Evolutionary conservation across 225 moss, liverwort and hornwort species (phyloP).

Genomic region (Physcomitrium patens): DNA sequence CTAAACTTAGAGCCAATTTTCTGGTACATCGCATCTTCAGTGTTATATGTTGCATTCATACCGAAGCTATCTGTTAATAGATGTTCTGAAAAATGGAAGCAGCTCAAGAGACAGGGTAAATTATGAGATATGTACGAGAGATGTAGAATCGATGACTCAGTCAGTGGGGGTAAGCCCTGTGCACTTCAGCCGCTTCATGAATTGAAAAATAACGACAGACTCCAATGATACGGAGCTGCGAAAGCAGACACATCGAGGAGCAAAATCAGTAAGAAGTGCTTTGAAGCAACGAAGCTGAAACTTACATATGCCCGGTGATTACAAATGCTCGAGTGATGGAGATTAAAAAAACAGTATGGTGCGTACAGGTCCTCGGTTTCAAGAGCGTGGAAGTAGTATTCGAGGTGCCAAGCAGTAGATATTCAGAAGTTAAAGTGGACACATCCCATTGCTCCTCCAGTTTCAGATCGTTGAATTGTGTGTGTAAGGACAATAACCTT

Average conservation of each 20-base stretch:
- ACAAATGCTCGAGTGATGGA: not conserved
- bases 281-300: constrained; percentile 13
- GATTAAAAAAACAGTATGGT: not conserved
- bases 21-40: not conserved
- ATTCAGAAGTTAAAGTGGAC: constrained; percentile 12
- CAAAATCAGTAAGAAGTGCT: constrained; percentile 12
- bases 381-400: not conserved
- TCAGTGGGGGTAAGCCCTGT: not conserved
- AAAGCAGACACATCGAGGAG: constrained; percentile 4
- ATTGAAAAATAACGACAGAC: constrained; percentile 10
- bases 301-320: not conserved
- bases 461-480: not conserved
- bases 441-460: not conserved
- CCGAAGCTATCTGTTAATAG: not conserved
- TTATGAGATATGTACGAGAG: not conserved
- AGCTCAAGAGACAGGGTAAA: constrained; percentile 4
- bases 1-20: constrained; percentile 31
- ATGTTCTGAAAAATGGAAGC: not conserved
- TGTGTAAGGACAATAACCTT: constrained; percentile 2
- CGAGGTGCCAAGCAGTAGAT: not conserved
- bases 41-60: not conserved
- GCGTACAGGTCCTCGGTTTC: not conserved
- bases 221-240: constrained; percentile 1
- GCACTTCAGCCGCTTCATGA: constrained; percentile 5
- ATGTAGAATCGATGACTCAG: not conserved